Evolutionary conservation across 2,329 filamentous ascomycete species (phyloP).

Genomic region (Cryphonectria nitschkei): DNA sequence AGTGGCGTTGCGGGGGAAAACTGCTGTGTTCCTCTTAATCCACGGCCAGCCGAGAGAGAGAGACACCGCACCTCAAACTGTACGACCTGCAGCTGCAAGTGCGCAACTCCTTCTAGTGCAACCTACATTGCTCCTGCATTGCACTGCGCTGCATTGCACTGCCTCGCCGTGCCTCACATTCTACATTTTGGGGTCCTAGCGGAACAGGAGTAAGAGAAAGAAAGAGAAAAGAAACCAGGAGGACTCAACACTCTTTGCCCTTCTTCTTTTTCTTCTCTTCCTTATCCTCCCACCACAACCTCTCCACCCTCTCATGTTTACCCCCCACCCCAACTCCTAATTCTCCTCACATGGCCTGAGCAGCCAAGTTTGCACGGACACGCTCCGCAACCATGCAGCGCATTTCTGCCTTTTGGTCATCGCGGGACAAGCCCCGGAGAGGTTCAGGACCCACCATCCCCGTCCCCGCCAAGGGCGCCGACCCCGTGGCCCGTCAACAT

Average conservation of each 20-base stretch:
- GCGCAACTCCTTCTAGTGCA: not conserved
- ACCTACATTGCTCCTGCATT: not conserved
- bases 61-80: not conserved
- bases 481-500: slow-evolving; percentile 33
- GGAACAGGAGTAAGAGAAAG: not conserved
- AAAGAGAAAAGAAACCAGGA: not conserved
- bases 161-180: slow-evolving; percentile 22
- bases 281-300: not conserved
- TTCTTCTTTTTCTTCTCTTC: not conserved
- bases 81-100: not conserved
- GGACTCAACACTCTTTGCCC: not conserved
- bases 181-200: not conserved
- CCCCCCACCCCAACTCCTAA: slow-evolving; percentile 27
- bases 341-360: slow-evolving; percentile 28
- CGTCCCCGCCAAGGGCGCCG: slow-evolving; percentile 14
- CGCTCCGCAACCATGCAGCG: slow-evolving; percentile 46
- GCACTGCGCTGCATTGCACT: not conserved
- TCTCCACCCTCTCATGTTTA: slow-evolving; percentile 22
- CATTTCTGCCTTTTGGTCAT: slow-evolving; percentile 48
- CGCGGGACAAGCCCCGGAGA: slow-evolving; percentile 40
- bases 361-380: slow-evolving; percentile 14
- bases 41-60: not conserved
- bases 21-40: slow-evolving; percentile 1
- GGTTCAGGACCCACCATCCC: slow-evolving; percentile 9
- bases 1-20: slow-evolving; percentile 14